Conservation (phyloP, 2,329 filamentous ascomycete genomes). For the Sporothrix humicola region DNA sequence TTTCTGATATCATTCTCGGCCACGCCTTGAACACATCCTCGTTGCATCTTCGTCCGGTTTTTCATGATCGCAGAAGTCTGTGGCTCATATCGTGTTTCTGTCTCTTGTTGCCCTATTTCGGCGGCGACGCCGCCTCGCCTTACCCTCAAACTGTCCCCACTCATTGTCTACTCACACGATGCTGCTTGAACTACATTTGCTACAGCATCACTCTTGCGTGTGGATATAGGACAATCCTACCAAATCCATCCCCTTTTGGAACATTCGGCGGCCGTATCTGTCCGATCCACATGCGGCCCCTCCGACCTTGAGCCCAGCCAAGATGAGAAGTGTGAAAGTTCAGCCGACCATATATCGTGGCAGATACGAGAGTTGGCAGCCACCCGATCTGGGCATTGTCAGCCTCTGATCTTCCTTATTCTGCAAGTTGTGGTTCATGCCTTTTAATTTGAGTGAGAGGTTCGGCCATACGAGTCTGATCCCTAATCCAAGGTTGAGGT, state of each 20-base stretch:
- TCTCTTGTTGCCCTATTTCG: neutral
- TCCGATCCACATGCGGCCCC: neutral
- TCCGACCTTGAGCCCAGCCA: neutral
- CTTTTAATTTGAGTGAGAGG: neutral
- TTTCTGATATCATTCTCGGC: neutral
- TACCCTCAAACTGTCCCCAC: neutral
- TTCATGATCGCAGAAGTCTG: neutral
- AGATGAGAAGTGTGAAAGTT: neutral
- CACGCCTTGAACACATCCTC: neutral
- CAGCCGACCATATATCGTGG: neutral
- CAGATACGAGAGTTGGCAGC: neutral
- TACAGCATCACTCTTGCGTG: too few species aligned
- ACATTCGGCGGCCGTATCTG: neutral
- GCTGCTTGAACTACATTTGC: neutral
- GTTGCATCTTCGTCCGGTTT: neutral
- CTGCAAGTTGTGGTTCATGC: too few species aligned
- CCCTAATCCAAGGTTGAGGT: neutral
- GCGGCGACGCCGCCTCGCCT: constrained; percentile 6
- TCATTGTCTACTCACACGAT: neutral
- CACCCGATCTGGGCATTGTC: neutral
- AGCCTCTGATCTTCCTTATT: neutral
- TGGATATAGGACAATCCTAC: neutral
- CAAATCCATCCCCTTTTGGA: neutral
- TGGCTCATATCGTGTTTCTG: neutral
- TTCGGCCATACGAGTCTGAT: neutral